Base-by-base conservation (phyloP, 2,329 filamentous ascomycete species). In the Alternaria postmessia region DNA sequence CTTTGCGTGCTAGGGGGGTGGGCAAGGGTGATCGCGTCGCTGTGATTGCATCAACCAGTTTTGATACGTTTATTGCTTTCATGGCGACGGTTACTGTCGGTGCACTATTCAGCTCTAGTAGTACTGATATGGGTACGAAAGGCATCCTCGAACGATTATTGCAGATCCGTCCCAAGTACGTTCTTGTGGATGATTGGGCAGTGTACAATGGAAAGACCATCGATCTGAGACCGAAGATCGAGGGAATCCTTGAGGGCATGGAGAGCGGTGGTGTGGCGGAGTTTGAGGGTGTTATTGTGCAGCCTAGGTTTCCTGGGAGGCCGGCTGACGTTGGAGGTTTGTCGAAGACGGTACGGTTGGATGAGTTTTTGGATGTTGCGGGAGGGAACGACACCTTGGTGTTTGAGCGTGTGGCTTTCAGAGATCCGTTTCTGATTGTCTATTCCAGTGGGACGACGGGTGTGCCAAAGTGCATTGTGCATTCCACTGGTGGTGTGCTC, bases 381-480 rank as follows among this genome's bases (percentile, higher is more conserved):
- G 65, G 76, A 11, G 78, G 78, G 1, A 77, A 76, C 14, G 74
- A 79, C 6, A 71, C 77, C 18, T 67, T 86, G 0, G 79, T 81
- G 2, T 89, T 93, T 60, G 84, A 85, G 39, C 84, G 88, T 39
- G 80, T 92, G 6, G 84, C 78, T 0, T 95, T 94, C 74, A 83
- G 88, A 28, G 91, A 94, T 64, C 92, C 93, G 0, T 90, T 92
- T 77, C 79, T 94, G 34, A 85, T 96, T 36, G 91, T 90, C 59
- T 96, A 93, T 71, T 87, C 90, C 0, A 91, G 89, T 1, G 92
- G 92, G 2, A 96, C 92, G 0, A 96, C 93, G 0, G 92, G 93
- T 4, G 87, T 86, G 20, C 93, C 93, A 12, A 96, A 96, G 73
- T 93, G 91, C 60, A 95, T 96, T 64, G 91, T 94, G 3, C 93